Base-by-base conservation (phyloP, 208 protist species). In the Acanthamoeba castellanii region DNA sequence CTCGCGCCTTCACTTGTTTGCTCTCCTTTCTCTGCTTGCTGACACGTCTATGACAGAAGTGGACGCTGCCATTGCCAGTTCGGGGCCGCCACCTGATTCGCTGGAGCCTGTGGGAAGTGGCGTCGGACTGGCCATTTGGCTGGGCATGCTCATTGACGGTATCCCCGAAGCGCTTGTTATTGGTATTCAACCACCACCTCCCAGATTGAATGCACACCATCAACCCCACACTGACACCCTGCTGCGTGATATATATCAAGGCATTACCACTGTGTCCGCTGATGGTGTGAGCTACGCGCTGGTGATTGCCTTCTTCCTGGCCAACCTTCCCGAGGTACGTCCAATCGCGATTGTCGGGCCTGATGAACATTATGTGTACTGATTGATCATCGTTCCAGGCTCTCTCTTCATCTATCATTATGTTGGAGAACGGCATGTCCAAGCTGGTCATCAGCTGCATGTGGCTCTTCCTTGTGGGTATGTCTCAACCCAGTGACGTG, bases 391-490 rank as follows among this genome's bases (percentile, higher is more conserved):
- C 37, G n/a, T 18, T 52, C 5, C 37, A 82, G 74, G 74, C 74
- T n/a, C 74, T 82, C 34, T 42, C 74, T 42, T 82, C 74, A 5
- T 82, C 74, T 0, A 82, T 82, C 74, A 82, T 82, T 25, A 82
- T 82, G 74, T 22, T 82, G 34, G 74, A 82, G 74, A 82, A 82
- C 20, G 74, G 74, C 74, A 82, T 82, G 74, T 82, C 74, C 5
- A 42, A 52, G 25, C 8, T 42, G 37, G 37, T 42, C 37, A 82
- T 82, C 37, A 42, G 32, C 37, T 4, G 5, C 74, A 82, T 82
- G 74, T 82, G 74, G 74, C 4, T 5, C 42, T 55, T 82, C 32
- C 74, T 82, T 27, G 37, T 82, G 1, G 32, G 74, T 82, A 52
- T 37, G 32, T 45, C 13, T 74, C 6, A 0, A 2, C 16, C 3